These are phyloP conservation scores for Ensete glaucum DNA, from an alignment of 176 grass and related monocot species.

Conservation along the genomic window DNA sequence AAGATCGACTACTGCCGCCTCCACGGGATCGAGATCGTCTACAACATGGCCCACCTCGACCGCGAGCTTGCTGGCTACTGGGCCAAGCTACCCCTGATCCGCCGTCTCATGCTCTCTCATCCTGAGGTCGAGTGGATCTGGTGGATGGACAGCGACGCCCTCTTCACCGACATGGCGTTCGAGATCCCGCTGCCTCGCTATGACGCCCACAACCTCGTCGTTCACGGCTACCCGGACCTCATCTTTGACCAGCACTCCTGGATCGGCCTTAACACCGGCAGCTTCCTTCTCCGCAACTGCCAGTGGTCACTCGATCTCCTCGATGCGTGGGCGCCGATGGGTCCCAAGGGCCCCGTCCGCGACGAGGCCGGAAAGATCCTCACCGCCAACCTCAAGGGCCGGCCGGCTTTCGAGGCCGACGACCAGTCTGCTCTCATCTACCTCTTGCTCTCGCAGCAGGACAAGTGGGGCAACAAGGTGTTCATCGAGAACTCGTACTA, in stretches of 20 bases:
- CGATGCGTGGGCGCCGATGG: constrained; percentile 71
- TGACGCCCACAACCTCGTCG: constrained; percentile 38
- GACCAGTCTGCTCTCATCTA: constrained; percentile 78
- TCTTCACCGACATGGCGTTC: constrained; percentile 87
- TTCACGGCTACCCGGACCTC: constrained; percentile 38
- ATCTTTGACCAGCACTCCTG: constrained; percentile 42
- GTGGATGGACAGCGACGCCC: constrained; percentile 68
- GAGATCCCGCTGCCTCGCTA: constrained; percentile 48
- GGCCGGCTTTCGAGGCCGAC: constrained; percentile 60
- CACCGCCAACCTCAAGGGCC: constrained; percentile 34
- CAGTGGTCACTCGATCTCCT: constrained; percentile 82
- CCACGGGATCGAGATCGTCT: constrained; percentile 54
- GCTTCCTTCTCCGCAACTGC: constrained; percentile 70
- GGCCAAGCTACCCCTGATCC: constrained; percentile 55
- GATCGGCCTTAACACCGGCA: constrained; percentile 49
- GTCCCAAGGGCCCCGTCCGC: constrained; percentile 35
- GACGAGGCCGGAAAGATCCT: constrained; percentile 40
- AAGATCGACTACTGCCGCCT: constrained; percentile 76
- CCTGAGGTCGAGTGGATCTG: constrained; percentile 85
- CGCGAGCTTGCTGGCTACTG: constrained; percentile 43
- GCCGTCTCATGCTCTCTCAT: constrained; percentile 63
- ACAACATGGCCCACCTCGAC: constrained; percentile 40
- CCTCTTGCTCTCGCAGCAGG: constrained; percentile 46
- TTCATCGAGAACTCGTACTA: constrained; percentile 65
- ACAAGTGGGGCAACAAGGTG: constrained; percentile 49